These are phyloP conservation scores for Erysimum cheiranthoides DNA, from an alignment of 345 rosid species.

Conservation along the genomic window DNA sequence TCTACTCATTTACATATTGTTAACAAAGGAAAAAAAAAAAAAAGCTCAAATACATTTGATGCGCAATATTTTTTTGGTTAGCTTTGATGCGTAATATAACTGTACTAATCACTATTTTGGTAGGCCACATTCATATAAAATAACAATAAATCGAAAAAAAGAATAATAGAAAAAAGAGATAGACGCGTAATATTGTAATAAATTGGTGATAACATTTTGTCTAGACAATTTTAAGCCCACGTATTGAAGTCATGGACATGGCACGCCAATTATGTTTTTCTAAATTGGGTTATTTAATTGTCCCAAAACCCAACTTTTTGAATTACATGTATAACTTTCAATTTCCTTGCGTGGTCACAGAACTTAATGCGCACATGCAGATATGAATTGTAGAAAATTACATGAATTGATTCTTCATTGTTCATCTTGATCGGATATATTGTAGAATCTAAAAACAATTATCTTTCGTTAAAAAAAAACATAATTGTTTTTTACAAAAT, in stretches of 20 bases:
- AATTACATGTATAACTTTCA: neutral
- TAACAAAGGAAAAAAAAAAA: too few relatives aligned
- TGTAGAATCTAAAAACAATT: too few relatives aligned
- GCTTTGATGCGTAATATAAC: neutral
- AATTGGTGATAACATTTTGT: slow-evolving; percentile 32
- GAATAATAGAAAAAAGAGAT: neutral
- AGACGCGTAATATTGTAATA: slow-evolving; percentile 37
- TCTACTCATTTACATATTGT: too few relatives aligned
- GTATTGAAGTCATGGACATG: slow-evolving; percentile 39
- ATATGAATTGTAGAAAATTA: neutral
- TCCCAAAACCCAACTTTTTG: neutral
- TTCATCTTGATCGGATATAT: neutral
- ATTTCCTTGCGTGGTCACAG: neutral
- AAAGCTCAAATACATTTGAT: neutral
- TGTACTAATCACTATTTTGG: slow-evolving; percentile 3
- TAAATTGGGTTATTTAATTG: slow-evolving; percentile 1
- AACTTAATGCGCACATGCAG: slow-evolving; percentile 3
- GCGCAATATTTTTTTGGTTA: slow-evolving; percentile 3
- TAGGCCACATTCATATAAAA: slow-evolving; percentile 20
- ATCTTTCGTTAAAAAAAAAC: too few relatives aligned
- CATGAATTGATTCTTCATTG: neutral
- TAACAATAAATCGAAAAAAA: slow-evolving; percentile 4
- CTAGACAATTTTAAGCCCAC: slow-evolving; percentile 43
- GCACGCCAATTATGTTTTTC: slow-evolving; percentile 19
- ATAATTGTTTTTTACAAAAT: too few relatives aligned